Evolutionary conservation across 202 grass and related monocot genomes (phyloP).

Genomic region (Brachypodium distachyon): DNA sequence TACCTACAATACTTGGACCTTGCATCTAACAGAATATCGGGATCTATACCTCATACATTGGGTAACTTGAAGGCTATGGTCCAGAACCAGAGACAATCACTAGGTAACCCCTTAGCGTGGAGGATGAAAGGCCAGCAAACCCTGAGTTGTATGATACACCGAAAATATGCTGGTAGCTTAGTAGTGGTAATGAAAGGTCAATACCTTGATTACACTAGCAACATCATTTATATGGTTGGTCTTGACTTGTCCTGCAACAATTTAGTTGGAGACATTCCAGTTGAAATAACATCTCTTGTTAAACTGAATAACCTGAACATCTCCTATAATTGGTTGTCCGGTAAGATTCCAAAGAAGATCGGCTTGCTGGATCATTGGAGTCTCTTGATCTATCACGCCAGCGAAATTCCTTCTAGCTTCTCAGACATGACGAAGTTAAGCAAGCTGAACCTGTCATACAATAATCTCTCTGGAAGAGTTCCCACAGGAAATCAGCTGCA

Average conservation of each 20-base stretch:
- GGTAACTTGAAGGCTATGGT: neutral
- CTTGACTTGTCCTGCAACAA: conserved; percentile 29
- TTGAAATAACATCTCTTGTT: conserved; percentile 10
- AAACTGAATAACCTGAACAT: conserved; percentile 5
- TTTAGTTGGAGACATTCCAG: conserved; percentile 18
- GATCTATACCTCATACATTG: conserved; percentile 11
- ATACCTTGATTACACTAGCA: conserved; percentile 7
- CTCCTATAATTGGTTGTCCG: conserved; percentile 4
- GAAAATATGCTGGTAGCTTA: neutral
- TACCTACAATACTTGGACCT: conserved; percentile 31
- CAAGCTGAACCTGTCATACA: conserved; percentile 28
- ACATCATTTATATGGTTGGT: neutral
- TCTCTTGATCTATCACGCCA: conserved; percentile 27
- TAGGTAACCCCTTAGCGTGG: neutral
- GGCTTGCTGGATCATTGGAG: conserved; percentile 5
- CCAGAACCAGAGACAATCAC: too few species aligned
- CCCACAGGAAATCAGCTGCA: conserved; percentile 23
- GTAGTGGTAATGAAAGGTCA: conserved; percentile 20
- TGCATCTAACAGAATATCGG: conserved; percentile 22
- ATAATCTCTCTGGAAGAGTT: conserved; percentile 36
- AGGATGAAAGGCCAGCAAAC: neutral
- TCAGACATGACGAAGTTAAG: conserved; percentile 9
- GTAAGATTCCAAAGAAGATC: conserved; percentile 10
- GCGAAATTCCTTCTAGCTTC: neutral
- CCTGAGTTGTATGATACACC: neutral